A percentile compares a stretch with the other conserved stretches of the same genome.
Conservation (phyloP, 768 basidiomycete species). For the Pisolithus sp. region DNA sequence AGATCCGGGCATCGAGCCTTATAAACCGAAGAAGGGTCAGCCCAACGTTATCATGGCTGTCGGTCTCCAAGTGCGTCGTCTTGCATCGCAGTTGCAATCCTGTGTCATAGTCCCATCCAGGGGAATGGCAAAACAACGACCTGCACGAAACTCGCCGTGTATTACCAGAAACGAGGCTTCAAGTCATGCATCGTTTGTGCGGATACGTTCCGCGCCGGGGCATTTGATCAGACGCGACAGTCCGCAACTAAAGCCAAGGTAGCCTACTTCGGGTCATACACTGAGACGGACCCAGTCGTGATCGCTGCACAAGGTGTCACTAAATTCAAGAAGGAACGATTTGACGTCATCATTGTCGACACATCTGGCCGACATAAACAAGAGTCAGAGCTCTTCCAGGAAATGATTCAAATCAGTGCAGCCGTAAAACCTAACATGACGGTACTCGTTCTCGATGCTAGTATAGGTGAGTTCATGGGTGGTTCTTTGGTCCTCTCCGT, state of each 20-base stretch:
- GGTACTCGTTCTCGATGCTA: constrained; percentile 90
- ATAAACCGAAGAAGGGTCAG: constrained; percentile 94
- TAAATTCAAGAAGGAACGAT: constrained; percentile 97
- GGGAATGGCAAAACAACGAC: constrained; percentile 99
- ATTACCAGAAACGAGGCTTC: constrained; percentile 96
- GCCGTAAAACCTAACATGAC: constrained; percentile 97
- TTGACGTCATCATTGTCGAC: constrained; percentile 98
- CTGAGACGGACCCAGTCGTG: constrained; percentile 94
- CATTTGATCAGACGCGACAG: constrained; percentile 98
- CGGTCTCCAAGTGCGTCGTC: constrained; percentile 71
- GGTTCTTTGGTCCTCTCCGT: neutral
- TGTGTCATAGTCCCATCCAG: constrained; percentile 33
- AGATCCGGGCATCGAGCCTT: constrained; percentile 92
- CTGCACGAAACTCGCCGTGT: constrained; percentile 96
- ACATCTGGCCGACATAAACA: constrained; percentile 97
- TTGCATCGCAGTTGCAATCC: neutral
- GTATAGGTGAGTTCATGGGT: constrained; percentile 61
- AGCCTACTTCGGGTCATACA: constrained; percentile 98
- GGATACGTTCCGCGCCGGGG: constrained; percentile 98
- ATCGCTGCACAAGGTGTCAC: constrained; percentile 92
- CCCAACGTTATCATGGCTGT: constrained; percentile 96
- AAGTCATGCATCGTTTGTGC: constrained; percentile 97
- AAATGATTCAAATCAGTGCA: constrained; percentile 95
- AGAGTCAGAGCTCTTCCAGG: constrained; percentile 91
- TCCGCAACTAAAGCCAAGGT: constrained; percentile 98